Evolutionary conservation across 2,329 filamentous ascomycete species (phyloP), one percentile per base, ranked within the genome.

Genomic region (Podosphaera fusca): DNA sequence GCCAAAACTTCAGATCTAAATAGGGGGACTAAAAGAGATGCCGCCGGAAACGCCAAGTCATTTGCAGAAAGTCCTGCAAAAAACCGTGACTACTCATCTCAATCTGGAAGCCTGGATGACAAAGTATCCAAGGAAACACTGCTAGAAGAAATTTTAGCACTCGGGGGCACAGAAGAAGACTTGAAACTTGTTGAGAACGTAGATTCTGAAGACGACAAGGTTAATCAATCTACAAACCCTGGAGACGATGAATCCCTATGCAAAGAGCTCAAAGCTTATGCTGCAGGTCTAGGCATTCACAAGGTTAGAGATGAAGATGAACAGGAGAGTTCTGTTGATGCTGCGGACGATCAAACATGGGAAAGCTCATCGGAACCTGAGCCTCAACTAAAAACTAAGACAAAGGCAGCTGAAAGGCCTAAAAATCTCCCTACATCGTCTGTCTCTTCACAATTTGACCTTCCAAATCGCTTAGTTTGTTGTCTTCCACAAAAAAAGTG

Each of bases 101-200:
- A 14, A 12, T 14, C 5, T 3, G 2, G 10, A 12, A 6, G n/a
- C 3, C 10, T 55, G 33, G 60, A 61, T 29, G 59, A 64, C 31
- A 65, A 64, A 49, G 10, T 6, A 14, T 31, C 35, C 9, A 46
- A 45, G 2, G 69, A 70, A 36, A 65, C 68, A 10, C 69, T 84
- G 3, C 69, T 84, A 6, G 74, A 78, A 57, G 81, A 84, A 64
- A 84, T 84, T 60, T 72, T 74, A 61, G 78, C 78, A 12, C 70
- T 85, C 1, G 81, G 80, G 2, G 81, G 81, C 12, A 79, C 82
- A 56, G 78, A 84, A 66, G 73, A 78, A 47, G 81, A 84, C 60
- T 66, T 82, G 49, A 75, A 78, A 40, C 73, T 84, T 38, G 74
- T 84, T 56, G 75, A 73, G 47, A 77, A 75, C 58, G 69, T 75